phyloP scores from a whole-genome alignment of 257 asterid genomes.

The Gentiana straminea region DNA sequence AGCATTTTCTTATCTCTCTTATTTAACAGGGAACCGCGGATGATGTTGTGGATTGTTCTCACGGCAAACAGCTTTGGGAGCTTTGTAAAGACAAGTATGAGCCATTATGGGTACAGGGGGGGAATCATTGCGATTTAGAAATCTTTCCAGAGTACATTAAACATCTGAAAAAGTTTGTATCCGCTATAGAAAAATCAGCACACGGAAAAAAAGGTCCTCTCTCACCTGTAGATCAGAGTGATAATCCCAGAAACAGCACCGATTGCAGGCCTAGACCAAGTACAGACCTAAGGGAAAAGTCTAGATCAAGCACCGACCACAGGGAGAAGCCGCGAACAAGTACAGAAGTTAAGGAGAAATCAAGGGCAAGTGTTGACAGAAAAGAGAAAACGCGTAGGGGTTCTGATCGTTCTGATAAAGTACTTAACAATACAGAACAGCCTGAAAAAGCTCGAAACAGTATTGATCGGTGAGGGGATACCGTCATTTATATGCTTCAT shows the following conservation, averaged over 20 bases:
- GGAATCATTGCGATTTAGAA: slow-evolving; percentile 94
- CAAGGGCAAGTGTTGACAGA: slow-evolving; percentile 57
- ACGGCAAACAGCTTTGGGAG: slow-evolving; percentile 92
- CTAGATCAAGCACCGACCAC: slow-evolving; percentile 64
- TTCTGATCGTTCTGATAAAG: slow-evolving; percentile 44
- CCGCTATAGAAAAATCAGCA: slow-evolving; percentile 65
- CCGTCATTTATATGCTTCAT: too few species aligned
- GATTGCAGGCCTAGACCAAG: slow-evolving; percentile 74
- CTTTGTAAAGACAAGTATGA: slow-evolving; percentile 84
- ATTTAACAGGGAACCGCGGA: slow-evolving; percentile 71
- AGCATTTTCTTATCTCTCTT: slow-evolving; percentile 1
- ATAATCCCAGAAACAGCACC: slow-evolving; percentile 45
- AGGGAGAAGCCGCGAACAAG: slow-evolving; percentile 58
- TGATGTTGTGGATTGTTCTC: slow-evolving; percentile 87
- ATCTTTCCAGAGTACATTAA: slow-evolving; percentile 80
- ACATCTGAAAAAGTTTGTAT: slow-evolving; percentile 79
- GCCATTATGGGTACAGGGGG: slow-evolving; percentile 89
- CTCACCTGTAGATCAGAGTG: slow-evolving; percentile 34
- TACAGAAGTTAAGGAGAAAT: slow-evolving; percentile 54
- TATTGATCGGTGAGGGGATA: slow-evolving; percentile 78
- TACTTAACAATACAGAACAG: slow-evolving; percentile 46
- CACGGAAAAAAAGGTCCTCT: slow-evolving; percentile 33
- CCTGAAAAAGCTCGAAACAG: slow-evolving; percentile 87
- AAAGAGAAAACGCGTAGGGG: slow-evolving; percentile 58
- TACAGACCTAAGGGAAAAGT: slow-evolving; percentile 67